phyloP scores from a whole-genome alignment of 2,329 filamentous ascomycete genomes.

The Aureobasidium vineae region DNA sequence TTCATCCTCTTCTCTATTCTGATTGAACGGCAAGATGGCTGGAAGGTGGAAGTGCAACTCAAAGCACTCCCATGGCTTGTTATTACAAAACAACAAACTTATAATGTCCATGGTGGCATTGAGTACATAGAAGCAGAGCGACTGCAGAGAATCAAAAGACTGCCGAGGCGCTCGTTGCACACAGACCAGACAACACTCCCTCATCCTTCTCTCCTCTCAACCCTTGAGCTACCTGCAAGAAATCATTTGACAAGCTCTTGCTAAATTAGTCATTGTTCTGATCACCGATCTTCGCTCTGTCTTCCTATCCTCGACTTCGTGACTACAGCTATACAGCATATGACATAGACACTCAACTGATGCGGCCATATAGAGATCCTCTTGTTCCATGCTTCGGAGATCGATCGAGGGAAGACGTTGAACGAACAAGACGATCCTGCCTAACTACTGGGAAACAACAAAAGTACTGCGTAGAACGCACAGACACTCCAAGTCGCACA shows the following conservation, averaged over 20 bases:
- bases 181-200: not conserved
- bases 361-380: no score
- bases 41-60: not conserved
- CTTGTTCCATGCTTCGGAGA: no score
- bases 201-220: not conserved
- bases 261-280: no score
- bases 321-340: no score
- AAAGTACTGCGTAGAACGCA: not conserved
- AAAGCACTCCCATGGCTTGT: not conserved
- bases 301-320: no score
- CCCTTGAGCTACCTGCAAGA: not conserved
- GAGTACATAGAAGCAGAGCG: constrained; percentile 1
- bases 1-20: not conserved
- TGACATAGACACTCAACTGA: no score
- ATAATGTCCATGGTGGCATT: not conserved
- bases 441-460: no score
- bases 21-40: not conserved
- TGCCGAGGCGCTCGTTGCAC: not conserved
- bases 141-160: not conserved
- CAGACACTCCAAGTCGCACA: not conserved
- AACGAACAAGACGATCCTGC: no score
- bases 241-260: no score
- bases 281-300: no score
- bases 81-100: not conserved
- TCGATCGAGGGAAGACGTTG: no score